Evolutionary conservation across 129 eudicot genomes (phyloP).

Genomic region (Silybum marianum): DNA sequence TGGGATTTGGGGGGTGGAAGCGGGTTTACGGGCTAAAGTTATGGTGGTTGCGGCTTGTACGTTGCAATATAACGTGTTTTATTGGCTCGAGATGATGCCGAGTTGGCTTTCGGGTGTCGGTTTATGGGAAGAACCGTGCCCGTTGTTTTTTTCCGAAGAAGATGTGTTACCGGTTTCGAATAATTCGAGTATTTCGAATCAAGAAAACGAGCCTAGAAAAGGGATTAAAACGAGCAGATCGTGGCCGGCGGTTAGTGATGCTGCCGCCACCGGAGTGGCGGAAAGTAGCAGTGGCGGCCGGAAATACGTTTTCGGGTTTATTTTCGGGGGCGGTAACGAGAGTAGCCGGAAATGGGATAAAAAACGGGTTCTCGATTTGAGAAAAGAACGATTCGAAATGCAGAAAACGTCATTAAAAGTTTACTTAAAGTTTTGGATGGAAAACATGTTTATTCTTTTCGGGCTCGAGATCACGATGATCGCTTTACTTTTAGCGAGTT

Average conservation of each 20-base stretch:
- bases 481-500: constrained; percentile 51
- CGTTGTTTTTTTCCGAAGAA: constrained; percentile 37
- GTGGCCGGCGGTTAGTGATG: constrained; percentile 23
- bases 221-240: constrained; percentile 29
- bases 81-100: constrained; percentile 49
- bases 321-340: constrained; percentile 37
- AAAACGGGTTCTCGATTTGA: constrained; percentile 37
- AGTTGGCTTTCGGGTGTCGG: constrained; percentile 32
- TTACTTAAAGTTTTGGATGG: constrained; percentile 47
- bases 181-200: neutral
- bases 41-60: constrained; percentile 52
- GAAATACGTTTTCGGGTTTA: constrained; percentile 31
- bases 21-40: constrained; percentile 53
- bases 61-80: constrained; percentile 51
- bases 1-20: constrained; percentile 52
- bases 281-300: constrained; percentile 35
- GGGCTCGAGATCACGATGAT: constrained; percentile 64
- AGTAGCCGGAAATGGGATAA: constrained; percentile 52
- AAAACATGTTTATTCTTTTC: constrained; percentile 55
- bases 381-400: constrained; percentile 58
- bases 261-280: constrained; percentile 14
- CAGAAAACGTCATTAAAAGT: constrained; percentile 50
- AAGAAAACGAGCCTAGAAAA: neutral
- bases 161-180: constrained; percentile 15
- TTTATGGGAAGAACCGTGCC: constrained; percentile 54